phyloP scores from a whole-genome alignment of 2,329 filamentous ascomycete genomes.

The Aspergillus phoenicis region DNA sequence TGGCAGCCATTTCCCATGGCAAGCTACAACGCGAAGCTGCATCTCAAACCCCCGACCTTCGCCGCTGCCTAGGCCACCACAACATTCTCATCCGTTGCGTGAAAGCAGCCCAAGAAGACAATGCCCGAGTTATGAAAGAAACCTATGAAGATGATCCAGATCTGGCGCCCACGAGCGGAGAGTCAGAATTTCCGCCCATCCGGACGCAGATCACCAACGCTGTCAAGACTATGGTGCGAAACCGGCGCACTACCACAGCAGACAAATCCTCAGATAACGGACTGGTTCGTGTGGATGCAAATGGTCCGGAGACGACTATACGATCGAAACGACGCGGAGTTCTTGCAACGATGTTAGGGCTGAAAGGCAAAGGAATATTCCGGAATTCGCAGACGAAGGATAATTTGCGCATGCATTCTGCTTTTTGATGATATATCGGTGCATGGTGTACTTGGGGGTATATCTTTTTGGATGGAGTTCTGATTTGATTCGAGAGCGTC shows the following conservation, averaged over 20 bases:
- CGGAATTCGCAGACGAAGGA: not conserved
- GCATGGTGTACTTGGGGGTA: not conserved
- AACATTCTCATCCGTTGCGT: slow-evolving; percentile 19
- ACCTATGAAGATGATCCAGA: slow-evolving; percentile 1
- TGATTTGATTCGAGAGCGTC: no score
- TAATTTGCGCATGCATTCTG: not conserved
- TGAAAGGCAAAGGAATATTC: not conserved
- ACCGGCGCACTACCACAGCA: not conserved
- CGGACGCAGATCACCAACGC: slow-evolving; percentile 13
- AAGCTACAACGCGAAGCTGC: slow-evolving; percentile 19
- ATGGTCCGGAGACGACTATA: not conserved
- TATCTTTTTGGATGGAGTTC: no score
- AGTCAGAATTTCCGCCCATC: slow-evolving; percentile 4
- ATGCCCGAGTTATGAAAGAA: not conserved
- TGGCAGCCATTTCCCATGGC: slow-evolving; percentile 19
- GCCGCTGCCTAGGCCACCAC: slow-evolving; percentile 22
- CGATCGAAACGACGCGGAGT: not conserved
- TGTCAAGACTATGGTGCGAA: slow-evolving; percentile 17
- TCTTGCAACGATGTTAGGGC: not conserved
- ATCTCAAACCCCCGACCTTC: slow-evolving; percentile 18
- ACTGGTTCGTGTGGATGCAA: not conserved
- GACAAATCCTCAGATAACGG: not conserved
- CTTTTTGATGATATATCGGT: not conserved
- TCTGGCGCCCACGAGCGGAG: not conserved
- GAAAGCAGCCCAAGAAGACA: slow-evolving; percentile 17